A percentile compares a stretch with the other conserved stretches of the same genome.
phyloP scores from a whole-genome alignment of 1,284 basidiomycete species.

The Hortiboletus rubellus region DNA sequence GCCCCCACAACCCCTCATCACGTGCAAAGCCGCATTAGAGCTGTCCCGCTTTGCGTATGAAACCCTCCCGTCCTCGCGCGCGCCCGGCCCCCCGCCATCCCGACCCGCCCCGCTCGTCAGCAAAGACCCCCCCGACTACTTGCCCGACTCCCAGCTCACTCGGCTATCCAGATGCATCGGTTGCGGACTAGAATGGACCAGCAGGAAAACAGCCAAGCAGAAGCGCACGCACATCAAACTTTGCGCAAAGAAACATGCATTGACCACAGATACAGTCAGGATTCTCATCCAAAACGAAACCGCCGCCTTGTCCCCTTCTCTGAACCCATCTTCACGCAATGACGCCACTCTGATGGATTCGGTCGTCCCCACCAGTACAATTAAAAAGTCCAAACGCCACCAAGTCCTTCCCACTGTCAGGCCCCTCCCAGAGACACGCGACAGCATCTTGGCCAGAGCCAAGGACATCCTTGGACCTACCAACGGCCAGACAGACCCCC shows the following conservation, averaged over 20 bases:
- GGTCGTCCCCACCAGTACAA: constrained; percentile 45
- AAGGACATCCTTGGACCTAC: constrained; percentile 42
- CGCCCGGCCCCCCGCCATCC: not conserved
- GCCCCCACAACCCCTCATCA: not conserved
- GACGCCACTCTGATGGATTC: constrained; percentile 55
- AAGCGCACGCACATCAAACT: constrained; percentile 65
- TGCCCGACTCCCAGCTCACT: constrained; percentile 48
- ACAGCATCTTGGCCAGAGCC: constrained; percentile 56
- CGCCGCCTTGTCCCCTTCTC: constrained; percentile 10
- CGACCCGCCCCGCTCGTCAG: not conserved
- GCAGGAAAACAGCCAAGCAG: constrained; percentile 57
- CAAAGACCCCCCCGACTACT: constrained; percentile 28
- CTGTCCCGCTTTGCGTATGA: constrained; percentile 40
- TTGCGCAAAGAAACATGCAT: constrained; percentile 61
- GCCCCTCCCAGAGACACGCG: constrained; percentile 47
- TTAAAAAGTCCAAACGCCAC: constrained; percentile 47
- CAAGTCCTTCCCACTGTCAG: constrained; percentile 49
- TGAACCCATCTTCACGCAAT: not conserved
- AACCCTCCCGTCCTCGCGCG: not conserved
- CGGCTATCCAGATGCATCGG: constrained; percentile 59
- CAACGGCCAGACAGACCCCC: constrained; percentile 2
- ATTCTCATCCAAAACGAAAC: constrained; percentile 54
- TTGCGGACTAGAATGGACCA: constrained; percentile 68
- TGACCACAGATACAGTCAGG: constrained; percentile 56
- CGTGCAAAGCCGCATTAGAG: not conserved